Percentiles rank a stretch among this genome's conserved stretches.
Evolutionary conservation across 2,329 filamentous ascomycete genomes (phyloP).

Genomic region (Cercospora zeina): DNA sequence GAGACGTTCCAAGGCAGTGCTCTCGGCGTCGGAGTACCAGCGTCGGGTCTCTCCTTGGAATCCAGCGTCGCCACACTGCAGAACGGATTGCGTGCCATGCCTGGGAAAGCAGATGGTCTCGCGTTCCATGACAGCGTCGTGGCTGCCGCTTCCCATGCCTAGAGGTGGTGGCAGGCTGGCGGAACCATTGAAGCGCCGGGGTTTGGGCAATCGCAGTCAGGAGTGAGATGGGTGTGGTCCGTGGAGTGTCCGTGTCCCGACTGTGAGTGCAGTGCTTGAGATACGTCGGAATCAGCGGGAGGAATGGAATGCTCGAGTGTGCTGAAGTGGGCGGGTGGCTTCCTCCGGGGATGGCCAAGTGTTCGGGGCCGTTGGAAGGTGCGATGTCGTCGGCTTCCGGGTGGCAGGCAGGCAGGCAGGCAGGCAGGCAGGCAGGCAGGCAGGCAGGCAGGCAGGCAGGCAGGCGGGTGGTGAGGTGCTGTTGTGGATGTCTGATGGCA

Average conservation of each 20-base stretch:
- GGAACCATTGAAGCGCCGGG: constrained; percentile 4
- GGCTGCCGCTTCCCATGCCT: constrained; percentile 15
- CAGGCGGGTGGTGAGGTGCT: neutral
- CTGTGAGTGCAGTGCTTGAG: neutral
- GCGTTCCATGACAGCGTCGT: constrained; percentile 28
- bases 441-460: too few species aligned
- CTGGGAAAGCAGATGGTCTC: constrained; percentile 35
- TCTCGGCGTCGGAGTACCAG: constrained; percentile 50
- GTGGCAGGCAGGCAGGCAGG: too few species aligned
- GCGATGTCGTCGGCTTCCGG: neutral
- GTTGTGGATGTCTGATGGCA: neutral
- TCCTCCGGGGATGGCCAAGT: neutral
- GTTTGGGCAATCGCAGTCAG: constrained; percentile 2
- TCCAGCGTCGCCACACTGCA: constrained; percentile 32
- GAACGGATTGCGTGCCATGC: constrained; percentile 31
- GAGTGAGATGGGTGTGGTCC: neutral
- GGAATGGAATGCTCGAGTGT: neutral
- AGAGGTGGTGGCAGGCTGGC: neutral
- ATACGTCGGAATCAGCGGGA: neutral
- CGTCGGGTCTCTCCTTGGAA: constrained; percentile 32
- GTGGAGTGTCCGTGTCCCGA: neutral
- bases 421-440: too few species aligned
- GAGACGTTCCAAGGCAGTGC: constrained; percentile 61
- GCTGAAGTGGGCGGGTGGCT: too few species aligned
- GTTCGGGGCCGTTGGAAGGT: neutral